Evolutionary conservation across 208 protist species (phyloP).

Genomic region (Crithidia fasciculata): DNA sequence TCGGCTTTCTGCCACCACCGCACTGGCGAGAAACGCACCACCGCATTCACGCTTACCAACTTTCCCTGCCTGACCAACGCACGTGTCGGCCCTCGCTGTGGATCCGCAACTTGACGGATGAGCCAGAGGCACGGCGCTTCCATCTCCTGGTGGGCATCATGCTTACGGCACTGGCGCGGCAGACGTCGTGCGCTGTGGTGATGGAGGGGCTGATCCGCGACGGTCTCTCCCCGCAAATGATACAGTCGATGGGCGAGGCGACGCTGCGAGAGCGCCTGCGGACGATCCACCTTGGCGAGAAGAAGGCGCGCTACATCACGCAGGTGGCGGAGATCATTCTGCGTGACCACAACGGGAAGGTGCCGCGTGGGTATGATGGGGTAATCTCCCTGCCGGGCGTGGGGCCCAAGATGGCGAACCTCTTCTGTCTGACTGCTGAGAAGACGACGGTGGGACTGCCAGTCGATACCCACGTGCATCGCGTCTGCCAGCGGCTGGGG

Average conservation of each 20-base stretch:
- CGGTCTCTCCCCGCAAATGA: slow-evolving; percentile 28
- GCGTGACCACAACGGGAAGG: slow-evolving; percentile 60
- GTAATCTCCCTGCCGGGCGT: slow-evolving; percentile 89
- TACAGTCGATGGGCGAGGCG: slow-evolving; percentile 44
- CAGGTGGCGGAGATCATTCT: slow-evolving; percentile 58
- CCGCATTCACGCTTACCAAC: slow-evolving; percentile 55
- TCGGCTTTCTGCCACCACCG: slow-evolving; percentile 37
- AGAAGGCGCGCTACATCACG: slow-evolving; percentile 88
- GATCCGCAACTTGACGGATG: slow-evolving; percentile 47
- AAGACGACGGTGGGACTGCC: slow-evolving; percentile 83
- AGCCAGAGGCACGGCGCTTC: slow-evolving; percentile 66
- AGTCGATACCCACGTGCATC: slow-evolving; percentile 95
- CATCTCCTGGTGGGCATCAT: slow-evolving; percentile 88
- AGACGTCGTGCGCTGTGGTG: slow-evolving; percentile 81
- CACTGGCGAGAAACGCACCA: slow-evolving; percentile 67
- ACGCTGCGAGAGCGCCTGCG: slow-evolving; percentile 70
- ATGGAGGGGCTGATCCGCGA: slow-evolving; percentile 58
- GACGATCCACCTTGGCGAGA: slow-evolving; percentile 86
- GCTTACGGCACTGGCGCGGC: slow-evolving; percentile 89
- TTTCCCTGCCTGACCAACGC: slow-evolving; percentile 66
- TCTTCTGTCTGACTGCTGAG: slow-evolving; percentile 75
- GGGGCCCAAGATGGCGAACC: slow-evolving; percentile 93
- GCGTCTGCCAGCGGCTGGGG: slow-evolving; percentile 84
- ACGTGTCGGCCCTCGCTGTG: slow-evolving; percentile 79
- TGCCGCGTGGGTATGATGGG: slow-evolving; percentile 63